Conservation (phyloP, 2,329 filamentous ascomycete species). For the Cladosporium austrohemisphaericum region DNA sequence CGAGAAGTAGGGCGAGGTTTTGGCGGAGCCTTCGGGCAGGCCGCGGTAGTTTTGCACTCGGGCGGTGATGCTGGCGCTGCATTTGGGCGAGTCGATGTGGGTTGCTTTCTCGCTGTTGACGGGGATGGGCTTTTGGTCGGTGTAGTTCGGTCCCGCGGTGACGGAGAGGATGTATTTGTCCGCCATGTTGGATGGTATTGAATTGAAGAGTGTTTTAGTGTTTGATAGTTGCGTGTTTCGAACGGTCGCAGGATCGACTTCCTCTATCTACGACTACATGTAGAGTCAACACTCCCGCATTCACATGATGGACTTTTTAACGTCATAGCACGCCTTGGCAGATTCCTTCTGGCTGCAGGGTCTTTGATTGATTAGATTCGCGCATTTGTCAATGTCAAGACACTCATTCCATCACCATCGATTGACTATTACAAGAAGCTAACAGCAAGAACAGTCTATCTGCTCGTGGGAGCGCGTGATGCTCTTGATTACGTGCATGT, state of each 20-base stretch:
- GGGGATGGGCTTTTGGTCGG: constrained; percentile 67
- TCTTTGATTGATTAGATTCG: no score
- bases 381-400: background rate
- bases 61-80: constrained; percentile 67
- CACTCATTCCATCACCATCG: background rate
- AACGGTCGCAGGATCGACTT: no score
- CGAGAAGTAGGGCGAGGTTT: constrained; percentile 72
- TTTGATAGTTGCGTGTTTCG: no score
- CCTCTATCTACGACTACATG: no score
- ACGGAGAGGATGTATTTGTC: constrained; percentile 76
- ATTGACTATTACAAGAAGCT: background rate
- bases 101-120: constrained; percentile 68
- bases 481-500: no score
- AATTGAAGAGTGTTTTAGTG: background rate
- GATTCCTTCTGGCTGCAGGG: background rate
- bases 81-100: constrained; percentile 59
- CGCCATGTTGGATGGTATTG: constrained; percentile 40
- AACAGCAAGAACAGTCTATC: no score
- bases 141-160: constrained; percentile 74
- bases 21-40: constrained; percentile 66
- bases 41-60: constrained; percentile 66
- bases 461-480: no score
- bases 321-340: constrained; percentile 6
- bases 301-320: constrained; percentile 10
- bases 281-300: background rate